Conservation (phyloP, 208 protist genomes). For the Trypanosoma caninum region DNA sequence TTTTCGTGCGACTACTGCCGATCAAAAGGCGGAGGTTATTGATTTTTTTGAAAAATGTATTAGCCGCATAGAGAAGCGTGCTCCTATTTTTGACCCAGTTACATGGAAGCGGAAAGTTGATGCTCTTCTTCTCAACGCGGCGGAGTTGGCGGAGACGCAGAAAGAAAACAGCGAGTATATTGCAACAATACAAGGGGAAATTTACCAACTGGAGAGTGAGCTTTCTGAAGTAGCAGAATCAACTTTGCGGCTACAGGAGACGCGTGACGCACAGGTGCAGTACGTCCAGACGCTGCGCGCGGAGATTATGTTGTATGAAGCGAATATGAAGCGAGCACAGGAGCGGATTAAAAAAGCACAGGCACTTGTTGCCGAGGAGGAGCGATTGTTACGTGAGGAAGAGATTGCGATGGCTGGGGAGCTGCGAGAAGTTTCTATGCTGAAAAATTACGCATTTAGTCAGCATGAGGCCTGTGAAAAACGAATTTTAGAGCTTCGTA, state of each 20-base stretch:
- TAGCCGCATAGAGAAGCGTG: not conserved
- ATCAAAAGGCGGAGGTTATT: not conserved
- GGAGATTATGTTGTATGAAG: conserved; percentile 11
- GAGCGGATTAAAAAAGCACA: not conserved
- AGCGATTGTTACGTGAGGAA: not conserved
- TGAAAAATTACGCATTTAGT: conserved; percentile 4
- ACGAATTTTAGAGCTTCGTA: conserved; percentile 7
- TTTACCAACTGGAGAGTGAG: not conserved
- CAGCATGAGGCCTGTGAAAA: not conserved
- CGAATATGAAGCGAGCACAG: not conserved
- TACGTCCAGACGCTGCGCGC: conserved; percentile 7
- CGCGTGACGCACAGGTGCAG: not conserved
- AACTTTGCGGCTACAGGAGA: not conserved
- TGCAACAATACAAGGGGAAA: not conserved
- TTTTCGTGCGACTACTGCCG: conserved; percentile 10
- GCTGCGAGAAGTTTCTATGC: not conserved
- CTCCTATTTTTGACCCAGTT: conserved; percentile 7
- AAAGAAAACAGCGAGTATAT: not conserved
- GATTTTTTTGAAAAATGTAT: conserved; percentile 11
- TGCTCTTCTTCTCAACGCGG: conserved; percentile 11
- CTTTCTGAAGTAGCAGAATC: not conserved
- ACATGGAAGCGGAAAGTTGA: conserved; percentile 21
- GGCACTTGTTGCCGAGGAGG: conserved; percentile 3
- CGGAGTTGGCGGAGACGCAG: conserved; percentile 11
- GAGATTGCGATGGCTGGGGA: conserved; percentile 9